Percentiles rank a stretch among this genome's conserved stretches.
Evolutionary conservation across 2,329 filamentous ascomycete species (phyloP).

Genomic region (Zymoseptoria crescenta): DNA sequence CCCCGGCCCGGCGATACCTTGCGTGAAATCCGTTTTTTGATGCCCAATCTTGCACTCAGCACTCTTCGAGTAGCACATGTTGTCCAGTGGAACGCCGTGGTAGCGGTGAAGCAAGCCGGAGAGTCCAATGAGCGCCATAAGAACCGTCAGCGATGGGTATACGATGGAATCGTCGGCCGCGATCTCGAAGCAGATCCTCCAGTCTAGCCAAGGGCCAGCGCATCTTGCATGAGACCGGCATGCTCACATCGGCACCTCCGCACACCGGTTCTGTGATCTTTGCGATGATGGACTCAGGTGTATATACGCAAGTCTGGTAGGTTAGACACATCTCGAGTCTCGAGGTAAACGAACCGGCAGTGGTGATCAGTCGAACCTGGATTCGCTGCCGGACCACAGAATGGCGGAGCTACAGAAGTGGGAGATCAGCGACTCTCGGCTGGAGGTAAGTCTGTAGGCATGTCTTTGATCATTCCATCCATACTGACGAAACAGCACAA

Average conservation of each 20-base stretch:
- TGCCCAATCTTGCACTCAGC: background rate
- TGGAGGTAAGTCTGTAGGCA: conserved; percentile 17
- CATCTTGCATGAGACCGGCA: conserved; percentile 9
- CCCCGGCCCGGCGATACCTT: background rate
- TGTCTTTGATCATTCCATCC: conserved; percentile 2
- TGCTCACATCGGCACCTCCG: conserved; percentile 1
- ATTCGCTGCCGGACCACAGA: background rate
- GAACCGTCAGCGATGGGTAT: background rate
- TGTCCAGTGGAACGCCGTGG: background rate
- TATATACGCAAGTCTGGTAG: conserved; percentile 5
- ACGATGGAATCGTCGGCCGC: background rate
- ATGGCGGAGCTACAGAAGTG: conserved; percentile 23
- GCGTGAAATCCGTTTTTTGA: background rate
- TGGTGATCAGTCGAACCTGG: background rate
- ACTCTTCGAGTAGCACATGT: background rate
- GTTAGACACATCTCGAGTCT: background rate
- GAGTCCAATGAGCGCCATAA: background rate
- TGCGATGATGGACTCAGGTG: background rate
- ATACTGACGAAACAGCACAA: conserved; percentile 16
- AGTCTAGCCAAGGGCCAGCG: conserved; percentile 7
- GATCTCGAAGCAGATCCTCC: background rate
- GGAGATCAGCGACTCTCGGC: conserved; percentile 26
- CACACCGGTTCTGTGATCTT: conserved; percentile 2
- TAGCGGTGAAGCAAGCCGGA: background rate
- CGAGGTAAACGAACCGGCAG: background rate